A percentile compares a stretch with the other conserved stretches of the same genome.
phyloP scores from a whole-genome alignment of 306 rosid genomes.

The Castanea mollissima region DNA sequence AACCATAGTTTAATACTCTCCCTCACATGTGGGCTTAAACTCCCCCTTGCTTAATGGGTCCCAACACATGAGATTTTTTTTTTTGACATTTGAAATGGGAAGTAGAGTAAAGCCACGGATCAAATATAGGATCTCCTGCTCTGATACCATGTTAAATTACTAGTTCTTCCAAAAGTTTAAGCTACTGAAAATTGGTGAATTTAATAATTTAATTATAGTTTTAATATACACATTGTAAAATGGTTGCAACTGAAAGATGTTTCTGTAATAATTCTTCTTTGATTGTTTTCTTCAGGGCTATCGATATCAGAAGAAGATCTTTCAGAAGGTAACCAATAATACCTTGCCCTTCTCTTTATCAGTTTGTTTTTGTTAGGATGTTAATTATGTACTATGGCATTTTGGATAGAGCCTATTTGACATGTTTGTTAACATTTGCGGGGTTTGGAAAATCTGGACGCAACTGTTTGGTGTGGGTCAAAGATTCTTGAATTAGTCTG shows the following conservation, averaged over 20 bases:
- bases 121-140: too few relatives aligned
- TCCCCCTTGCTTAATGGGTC: too few relatives aligned
- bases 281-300: slow-evolving; percentile 61
- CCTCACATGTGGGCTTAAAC: too few relatives aligned
- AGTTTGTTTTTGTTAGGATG: neutral
- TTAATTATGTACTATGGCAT: neutral
- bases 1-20: too few relatives aligned
- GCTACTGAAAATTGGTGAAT: neutral
- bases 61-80: too few relatives aligned
- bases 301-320: slow-evolving; percentile 77
- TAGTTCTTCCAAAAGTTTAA: too few relatives aligned
- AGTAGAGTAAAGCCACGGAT: too few relatives aligned
- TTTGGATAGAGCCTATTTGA: slow-evolving; percentile 3
- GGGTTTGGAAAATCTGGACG: neutral
- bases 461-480: neutral
- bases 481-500: neutral
- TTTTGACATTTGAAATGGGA: too few relatives aligned
- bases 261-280: slow-evolving; percentile 26
- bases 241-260: slow-evolving; percentile 24
- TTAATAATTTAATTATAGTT: too few relatives aligned
- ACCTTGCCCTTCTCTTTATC: neutral
- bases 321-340: slow-evolving; percentile 53
- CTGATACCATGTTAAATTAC: too few relatives aligned
- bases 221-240: neutral
- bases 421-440: neutral